Evolutionary conservation across 345 rosid genomes (phyloP), one percentile per base, ranked within the genome.

Genomic region (Litchi chinensis): DNA sequence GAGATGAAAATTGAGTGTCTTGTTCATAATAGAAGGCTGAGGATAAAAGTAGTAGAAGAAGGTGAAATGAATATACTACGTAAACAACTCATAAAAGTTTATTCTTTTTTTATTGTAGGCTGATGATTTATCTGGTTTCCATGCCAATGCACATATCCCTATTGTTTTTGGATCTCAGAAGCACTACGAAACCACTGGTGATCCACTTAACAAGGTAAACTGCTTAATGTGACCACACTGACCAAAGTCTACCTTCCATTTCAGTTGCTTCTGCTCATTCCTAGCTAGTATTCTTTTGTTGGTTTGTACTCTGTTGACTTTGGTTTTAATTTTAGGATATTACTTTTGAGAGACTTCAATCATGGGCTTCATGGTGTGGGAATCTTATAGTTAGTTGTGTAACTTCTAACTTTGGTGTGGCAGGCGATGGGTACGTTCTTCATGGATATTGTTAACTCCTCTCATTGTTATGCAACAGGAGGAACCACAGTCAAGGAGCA

Each of bases 111-210:
- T 28, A 21, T 63, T 40, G 66, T 70, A 89, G 90, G 90, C 88
- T 66, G 88, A 87, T 43, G 85, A 83, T 77, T 76, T 89, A 74
- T 73, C 92, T n/a, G 88, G 83, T 24, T 84, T 86, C 77, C 90
- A 89, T 77, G 81, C 81, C 74, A 89, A 89, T 12, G 87, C 92
- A 16, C 89, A 89, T 70, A 87, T 89, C 71, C 86, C 92, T 39
- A 4, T 89, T 65, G 85, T 89, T 24, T 52, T 83, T 50, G 92
- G 92, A 69, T 44, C 90, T 3, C 90, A 89, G 65, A 82, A 73
- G 84, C 82, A 90, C 1, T 86, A 89, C 48, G 92, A 89, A 85
- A 43, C 87, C 85, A 89, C 92, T 12, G 88, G 89, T 3, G 87
- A 89, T 68, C 67, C 86, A 32, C 77, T 87, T 68, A 86, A 86